A percentile compares a stretch with the other conserved stretches of the same genome.
phyloP scores from a whole-genome alignment of 257 asterid genomes.

The Scutellaria minor region DNA sequence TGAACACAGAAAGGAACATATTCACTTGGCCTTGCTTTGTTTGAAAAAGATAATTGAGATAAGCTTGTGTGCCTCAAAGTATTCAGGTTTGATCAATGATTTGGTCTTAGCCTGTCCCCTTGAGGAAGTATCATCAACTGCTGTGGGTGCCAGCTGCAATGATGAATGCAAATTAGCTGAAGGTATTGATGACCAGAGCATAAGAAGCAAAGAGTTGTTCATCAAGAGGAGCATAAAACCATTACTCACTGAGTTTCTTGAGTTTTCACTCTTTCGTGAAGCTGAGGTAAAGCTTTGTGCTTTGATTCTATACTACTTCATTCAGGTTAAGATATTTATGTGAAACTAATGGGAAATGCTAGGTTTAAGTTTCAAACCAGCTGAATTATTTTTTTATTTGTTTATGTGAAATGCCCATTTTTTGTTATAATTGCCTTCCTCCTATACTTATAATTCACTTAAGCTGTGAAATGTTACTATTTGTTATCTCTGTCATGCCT shows the following conservation, averaged over 20 bases:
- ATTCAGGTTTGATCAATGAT: constrained; percentile 55
- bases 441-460: constrained; percentile 3
- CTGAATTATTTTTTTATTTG: neutral
- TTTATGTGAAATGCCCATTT: neutral
- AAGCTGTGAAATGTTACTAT: constrained; percentile 13
- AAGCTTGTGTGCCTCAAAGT: constrained; percentile 52
- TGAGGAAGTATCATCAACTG: constrained; percentile 37
- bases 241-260: constrained; percentile 58
- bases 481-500: constrained; percentile 12
- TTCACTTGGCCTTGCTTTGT: constrained; percentile 64
- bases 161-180: constrained; percentile 52
- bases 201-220: constrained; percentile 60
- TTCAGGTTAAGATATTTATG: neutral
- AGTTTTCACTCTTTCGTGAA: constrained; percentile 62
- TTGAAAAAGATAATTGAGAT: constrained; percentile 64
- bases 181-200: constrained; percentile 51
- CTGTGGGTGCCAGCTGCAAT: constrained; percentile 32
- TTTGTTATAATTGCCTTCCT: neutral
- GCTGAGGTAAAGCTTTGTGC: constrained; percentile 66
- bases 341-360: too few species aligned
- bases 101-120: constrained; percentile 54
- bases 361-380: too few species aligned
- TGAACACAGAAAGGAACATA: constrained; percentile 63
- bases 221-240: constrained; percentile 59
- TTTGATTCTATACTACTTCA: constrained; percentile 6